Conservation (phyloP, 2,329 filamentous ascomycete species). For the Nothopassalora personata region DNA sequence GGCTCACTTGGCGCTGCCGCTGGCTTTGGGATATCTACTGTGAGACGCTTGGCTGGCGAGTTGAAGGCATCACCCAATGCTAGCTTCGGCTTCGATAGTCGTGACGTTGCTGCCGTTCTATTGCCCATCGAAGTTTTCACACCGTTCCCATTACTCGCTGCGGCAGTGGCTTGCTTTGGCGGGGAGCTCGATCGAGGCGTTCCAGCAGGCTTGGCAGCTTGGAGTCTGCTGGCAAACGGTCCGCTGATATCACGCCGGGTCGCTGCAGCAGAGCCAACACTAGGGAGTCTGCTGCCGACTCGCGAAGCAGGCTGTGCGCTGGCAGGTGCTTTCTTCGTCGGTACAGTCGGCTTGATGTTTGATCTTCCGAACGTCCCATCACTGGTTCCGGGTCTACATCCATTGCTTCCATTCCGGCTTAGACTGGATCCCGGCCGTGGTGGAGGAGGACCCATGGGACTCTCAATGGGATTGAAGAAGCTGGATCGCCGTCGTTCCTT, state of each 20-base stretch:
- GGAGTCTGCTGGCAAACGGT: conserved; percentile 21
- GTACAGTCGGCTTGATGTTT: conserved; percentile 29
- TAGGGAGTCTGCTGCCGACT: conserved; percentile 20
- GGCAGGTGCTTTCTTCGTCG: conserved; percentile 31
- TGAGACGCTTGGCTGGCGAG: conserved; percentile 12
- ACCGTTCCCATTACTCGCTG: conserved; percentile 5
- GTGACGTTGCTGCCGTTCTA: conserved; percentile 33
- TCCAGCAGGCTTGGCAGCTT: conserved; percentile 14
- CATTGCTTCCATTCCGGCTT: conserved; percentile 42
- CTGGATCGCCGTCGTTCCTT: conserved; percentile 61
- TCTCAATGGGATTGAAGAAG: conserved; percentile 62
- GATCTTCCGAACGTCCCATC: conserved; percentile 34
- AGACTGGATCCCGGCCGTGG: conserved; percentile 59
- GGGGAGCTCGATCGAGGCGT: conserved; percentile 13
- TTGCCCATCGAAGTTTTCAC: conserved; percentile 20
- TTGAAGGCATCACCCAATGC: conserved; percentile 33
- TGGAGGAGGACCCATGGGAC: conserved; percentile 57
- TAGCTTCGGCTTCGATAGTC: conserved; percentile 28
- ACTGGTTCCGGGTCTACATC: conserved; percentile 44
- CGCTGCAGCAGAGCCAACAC: conserved; percentile 21
- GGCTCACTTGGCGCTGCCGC: conserved; percentile 3
- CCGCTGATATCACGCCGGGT: conserved; percentile 27
- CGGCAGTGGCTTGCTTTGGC: conserved; percentile 10
- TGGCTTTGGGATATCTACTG: conserved; percentile 1
- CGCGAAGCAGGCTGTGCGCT: conserved; percentile 31